Evolutionary conservation across 352 stramenopile species (phyloP).

Genomic region (Globisporangium spinosum): DNA sequence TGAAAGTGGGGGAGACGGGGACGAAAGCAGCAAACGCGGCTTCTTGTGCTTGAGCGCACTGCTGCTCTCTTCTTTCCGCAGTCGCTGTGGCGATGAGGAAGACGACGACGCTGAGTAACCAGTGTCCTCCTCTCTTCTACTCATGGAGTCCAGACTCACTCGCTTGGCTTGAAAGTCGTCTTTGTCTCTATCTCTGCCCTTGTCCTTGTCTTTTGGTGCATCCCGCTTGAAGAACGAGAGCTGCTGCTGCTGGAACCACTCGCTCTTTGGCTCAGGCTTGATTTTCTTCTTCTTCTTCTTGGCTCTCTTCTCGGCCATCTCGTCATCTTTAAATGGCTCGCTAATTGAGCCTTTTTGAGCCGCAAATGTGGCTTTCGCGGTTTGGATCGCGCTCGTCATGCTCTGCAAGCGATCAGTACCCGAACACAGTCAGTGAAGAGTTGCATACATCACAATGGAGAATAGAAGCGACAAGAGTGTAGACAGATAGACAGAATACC

Average conservation of each 20-base stretch:
- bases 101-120: neutral
- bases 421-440: neutral
- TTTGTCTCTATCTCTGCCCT: neutral
- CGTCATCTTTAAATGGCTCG: neutral
- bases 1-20: neutral
- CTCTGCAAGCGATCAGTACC: neutral
- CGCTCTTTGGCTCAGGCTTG: neutral
- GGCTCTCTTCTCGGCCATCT: neutral
- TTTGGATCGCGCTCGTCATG: conserved; percentile 14
- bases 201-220: neutral
- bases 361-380: conserved; percentile 6
- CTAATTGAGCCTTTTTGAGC: neutral
- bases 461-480: neutral
- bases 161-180: conserved; percentile 6
- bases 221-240: conserved; percentile 10
- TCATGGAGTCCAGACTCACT: conserved; percentile 11
- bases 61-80: neutral
- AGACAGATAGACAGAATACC: conserved; percentile 12
- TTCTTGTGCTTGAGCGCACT: conserved; percentile 14
- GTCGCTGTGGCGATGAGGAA: neutral
- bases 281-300: conserved; percentile 5
- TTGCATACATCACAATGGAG: neutral
- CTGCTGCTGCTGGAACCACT: conserved; percentile 16
- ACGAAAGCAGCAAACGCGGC: neutral
- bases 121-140: neutral